Conservation (phyloP, 176 grass and related monocot genomes). For the Pontederia paniculata region DNA sequence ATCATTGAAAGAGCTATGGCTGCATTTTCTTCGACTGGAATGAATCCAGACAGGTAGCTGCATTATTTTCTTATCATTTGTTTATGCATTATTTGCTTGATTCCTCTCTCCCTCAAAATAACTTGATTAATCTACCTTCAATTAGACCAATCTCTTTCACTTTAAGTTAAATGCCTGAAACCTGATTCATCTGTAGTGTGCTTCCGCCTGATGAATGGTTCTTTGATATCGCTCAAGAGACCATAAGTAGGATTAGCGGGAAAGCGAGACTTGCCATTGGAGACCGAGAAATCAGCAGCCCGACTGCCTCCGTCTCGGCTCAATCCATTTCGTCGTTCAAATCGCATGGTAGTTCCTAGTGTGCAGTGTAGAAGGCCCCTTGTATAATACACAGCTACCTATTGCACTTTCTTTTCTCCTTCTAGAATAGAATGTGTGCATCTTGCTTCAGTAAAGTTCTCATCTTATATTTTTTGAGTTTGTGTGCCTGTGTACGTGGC, state of each 20-base stretch:
- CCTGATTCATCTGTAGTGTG: conserved; percentile 33
- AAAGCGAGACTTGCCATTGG: conserved; percentile 47
- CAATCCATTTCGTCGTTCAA: conserved; percentile 67
- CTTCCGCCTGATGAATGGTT: conserved; percentile 73
- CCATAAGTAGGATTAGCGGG: conserved; percentile 62
- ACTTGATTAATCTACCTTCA: too few relatives aligned
- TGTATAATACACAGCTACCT: background rate
- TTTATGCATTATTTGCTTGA: conserved; percentile 8
- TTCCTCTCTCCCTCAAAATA: background rate
- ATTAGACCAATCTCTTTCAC: too few relatives aligned
- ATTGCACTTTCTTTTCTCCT: background rate
- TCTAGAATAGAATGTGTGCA: background rate
- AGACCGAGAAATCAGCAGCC: conserved; percentile 67
- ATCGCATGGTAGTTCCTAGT: conserved; percentile 45
- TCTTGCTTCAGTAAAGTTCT: background rate
- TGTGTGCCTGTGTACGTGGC: background rate
- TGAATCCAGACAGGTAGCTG: conserved; percentile 74
- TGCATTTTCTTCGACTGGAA: conserved; percentile 81
- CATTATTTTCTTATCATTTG: conserved; percentile 2
- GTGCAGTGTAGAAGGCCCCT: conserved; percentile 1
- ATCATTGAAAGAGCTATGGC: conserved; percentile 90
- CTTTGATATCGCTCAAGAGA: conserved; percentile 60
- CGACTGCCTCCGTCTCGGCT: conserved; percentile 77
- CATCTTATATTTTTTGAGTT: background rate
- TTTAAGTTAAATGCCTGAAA: background rate